Conservation (phyloP, 345 rosid genomes). For the Corchorus olitorius region DNA sequence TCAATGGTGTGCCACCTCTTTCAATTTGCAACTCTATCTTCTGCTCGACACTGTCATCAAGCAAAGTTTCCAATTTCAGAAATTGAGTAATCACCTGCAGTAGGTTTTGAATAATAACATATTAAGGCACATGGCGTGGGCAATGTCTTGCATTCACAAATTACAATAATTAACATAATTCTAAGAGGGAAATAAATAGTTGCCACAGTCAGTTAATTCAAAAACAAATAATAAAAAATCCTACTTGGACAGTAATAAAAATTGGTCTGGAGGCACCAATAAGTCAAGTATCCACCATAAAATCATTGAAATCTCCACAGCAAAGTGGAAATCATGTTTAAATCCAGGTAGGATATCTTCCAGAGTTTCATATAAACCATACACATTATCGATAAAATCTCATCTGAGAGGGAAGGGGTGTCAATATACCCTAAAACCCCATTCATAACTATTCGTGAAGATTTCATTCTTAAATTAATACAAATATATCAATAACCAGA, state of each 20-base stretch:
- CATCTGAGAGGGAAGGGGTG: background rate
- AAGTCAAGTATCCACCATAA: background rate
- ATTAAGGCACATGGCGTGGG: constrained; percentile 18
- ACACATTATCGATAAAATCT: background rate
- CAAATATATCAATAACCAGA: background rate
- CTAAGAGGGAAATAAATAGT: background rate
- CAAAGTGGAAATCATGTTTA: background rate
- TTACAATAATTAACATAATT: constrained; percentile 1
- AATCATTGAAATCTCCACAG: constrained; percentile 1
- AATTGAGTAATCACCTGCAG: constrained; percentile 86
- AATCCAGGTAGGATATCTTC: background rate
- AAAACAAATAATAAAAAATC: background rate
- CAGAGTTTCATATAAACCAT: background rate
- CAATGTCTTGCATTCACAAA: background rate
- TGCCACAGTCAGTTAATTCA: background rate
- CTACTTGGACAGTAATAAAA: background rate
- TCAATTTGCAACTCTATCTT: constrained; percentile 70
- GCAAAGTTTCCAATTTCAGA: constrained; percentile 72
- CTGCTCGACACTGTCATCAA: constrained; percentile 78
- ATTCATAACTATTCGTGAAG: constrained; percentile 4
- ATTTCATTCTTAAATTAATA: background rate
- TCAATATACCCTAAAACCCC: background rate
- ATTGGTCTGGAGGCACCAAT: background rate
- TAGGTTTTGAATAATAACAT: constrained; percentile 24
- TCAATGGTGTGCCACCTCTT: constrained; percentile 81